Evolutionary conservation across 768 basidiomycete species (phyloP), one percentile per base, ranked within the genome.

Genomic region (Hebeloma cylindrosporum): DNA sequence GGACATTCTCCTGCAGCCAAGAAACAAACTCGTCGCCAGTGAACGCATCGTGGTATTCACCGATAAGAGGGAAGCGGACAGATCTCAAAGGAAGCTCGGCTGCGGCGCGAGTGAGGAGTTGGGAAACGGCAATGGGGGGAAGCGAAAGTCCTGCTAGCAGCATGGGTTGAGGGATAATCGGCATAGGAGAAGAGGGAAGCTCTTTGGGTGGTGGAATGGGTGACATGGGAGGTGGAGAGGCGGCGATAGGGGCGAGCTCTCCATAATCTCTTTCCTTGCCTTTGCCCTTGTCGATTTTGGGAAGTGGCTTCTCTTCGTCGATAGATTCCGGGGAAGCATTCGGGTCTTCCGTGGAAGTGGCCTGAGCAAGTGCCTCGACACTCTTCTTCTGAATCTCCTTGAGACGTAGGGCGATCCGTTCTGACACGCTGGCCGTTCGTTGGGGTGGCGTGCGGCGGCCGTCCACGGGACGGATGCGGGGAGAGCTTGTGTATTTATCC

Each of bases 1-100:
- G 78, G 2, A 94, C 82, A 51, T 88, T 83, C 45, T 76, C 78
- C 45, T 82, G 80, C 44, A 96, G 64, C 92, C 92, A 96, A 4
- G 77, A 74, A 7, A 85, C 87, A 51, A 96, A 85, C 52, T 95
- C 93, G 30, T 92, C 91, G 21, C 93, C 93, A 11, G 81, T 83
- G 65, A 95, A 94, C 47, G 86, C 85, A 45, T 90, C 85, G 21
- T 82, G 74, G 51, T 93, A 93, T 69, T 92, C 88, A 34, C 90
- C 90, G 8, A 93, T 59, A 10, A 93, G 67, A 1, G 91, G 84
- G 67, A 92, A 80, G 27, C 84, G 81, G 22, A 93, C 73, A 5
- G 85, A 67, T 25, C 82, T 77, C 22, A 91, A 69, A 13, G 78
- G 79, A n/a, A 93, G 68, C 54, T 90, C 85, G 0, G 70, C 67